Evolutionary conservation across 176 grass and related monocot genomes (phyloP), one percentile per base, ranked within the genome.

Genomic region (Rhynchospora pubera): DNA sequence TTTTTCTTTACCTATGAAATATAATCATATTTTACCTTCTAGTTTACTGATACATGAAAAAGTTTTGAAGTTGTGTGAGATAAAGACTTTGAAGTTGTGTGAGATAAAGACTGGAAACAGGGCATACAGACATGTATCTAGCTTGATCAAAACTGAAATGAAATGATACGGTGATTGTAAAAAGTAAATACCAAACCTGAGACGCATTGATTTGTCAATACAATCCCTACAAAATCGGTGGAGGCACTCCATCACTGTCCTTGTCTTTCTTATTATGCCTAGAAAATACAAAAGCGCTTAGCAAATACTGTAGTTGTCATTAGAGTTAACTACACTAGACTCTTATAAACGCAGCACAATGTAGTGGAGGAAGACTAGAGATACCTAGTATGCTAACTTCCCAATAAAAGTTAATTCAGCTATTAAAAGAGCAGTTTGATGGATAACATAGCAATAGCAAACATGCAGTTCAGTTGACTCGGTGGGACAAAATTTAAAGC

Each of bases 151-250:
- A 76, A 76, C 53, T 76, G 47, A 22, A 76, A 76, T 53, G 53
- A 76, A 55, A 53, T 75, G 21, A 22, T 26, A 75, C 13, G 15
- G 19, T 57, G 57, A 61, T 42, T 2, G 51, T 46, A 42, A 19
- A 71, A 42, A 83, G 24, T 62, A 23, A 9, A 44, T 11, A 67
- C 48, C 83, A 69, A 86, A 93, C 91, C 91, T 89, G 83, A 94
- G 92, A 58, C 92, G 86, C 93, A 95, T 92, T 70, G 93, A 95
- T 90, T 95, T 95, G 62, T 95, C 93, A 59, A 95, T 95, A 56
- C 93, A 95, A 78, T 95, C 93, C 70, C 90, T 92, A 50, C 93
- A 95, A 72, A 95, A 95, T 13, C 93, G 84, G 84, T 95, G 93
- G 22, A 95, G 60, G 74, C 93, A 95, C 67, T 95, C 93, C 93